Base-by-base conservation (phyloP, 1,284 basidiomycete genomes). In the Pyrrhoderma noxium region DNA sequence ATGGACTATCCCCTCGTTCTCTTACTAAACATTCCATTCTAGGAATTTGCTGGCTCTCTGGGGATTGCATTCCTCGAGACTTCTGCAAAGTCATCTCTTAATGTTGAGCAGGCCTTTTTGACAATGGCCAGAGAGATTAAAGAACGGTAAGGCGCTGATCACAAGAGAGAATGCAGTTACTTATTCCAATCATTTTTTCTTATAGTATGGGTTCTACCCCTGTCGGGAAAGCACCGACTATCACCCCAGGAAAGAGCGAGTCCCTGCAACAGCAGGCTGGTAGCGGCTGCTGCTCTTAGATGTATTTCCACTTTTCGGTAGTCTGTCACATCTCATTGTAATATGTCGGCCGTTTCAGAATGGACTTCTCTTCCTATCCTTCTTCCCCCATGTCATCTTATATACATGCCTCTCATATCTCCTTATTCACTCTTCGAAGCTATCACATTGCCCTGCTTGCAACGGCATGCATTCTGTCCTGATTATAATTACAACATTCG, bases 111-210 rank as follows among this genome's bases (percentile, higher is more conserved):
- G 68, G 96, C 96, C 16, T 99, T 99, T 83, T 84, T 99, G 80
- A 95, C 93, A 54, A 93, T 99, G 85, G 95, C 95, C 16, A 96
- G 96, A 74, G 93, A 97, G 74, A 97, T 96, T 72, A 96, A 96
- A 73, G 93, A 96, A 71, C 85, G 92, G 86, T 86, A 62, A 23
- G 47, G 45, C 43, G 25, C 45, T 19, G 8, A 22, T 40, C 5
- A 5, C 8, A 40, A 16, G 5, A 22, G 8, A 7, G 5, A n/a
- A 5, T 40, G n/a, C 14, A 5, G n/a, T 7, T 40, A 40, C n/a
- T 22, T 18, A 22, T 40, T 8, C 5, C 14, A 51, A 46, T 43
- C 27, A 5, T 31, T 31, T 11, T 18, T 1, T 37, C 47, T 52
- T 48, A 47, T 53, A 89, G 87, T 60, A 88, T 88, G 87, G 87